These are phyloP conservation scores for Moringa oleifera DNA, from an alignment of 345 rosid species.

Conservation along the genomic window DNA sequence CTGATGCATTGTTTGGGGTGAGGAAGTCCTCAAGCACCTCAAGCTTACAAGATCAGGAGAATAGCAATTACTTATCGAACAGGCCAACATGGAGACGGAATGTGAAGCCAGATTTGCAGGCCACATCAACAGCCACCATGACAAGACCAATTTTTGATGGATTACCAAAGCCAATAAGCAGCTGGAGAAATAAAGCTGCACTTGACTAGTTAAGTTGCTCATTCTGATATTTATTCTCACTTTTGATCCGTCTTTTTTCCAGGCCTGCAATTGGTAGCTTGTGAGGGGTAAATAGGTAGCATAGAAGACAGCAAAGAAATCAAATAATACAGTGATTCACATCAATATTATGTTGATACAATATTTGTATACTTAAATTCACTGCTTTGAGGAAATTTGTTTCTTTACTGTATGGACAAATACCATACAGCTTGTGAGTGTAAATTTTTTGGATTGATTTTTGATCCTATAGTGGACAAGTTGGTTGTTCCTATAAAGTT, in stretches of 20 bases:
- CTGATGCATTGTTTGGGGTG: conserved; percentile 34
- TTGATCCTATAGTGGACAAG: too few relatives aligned
- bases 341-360: too few relatives aligned
- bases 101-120: conserved; percentile 58
- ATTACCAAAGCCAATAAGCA: conserved; percentile 62
- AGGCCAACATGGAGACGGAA: conserved; percentile 60
- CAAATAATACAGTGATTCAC: background rate
- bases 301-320: background rate
- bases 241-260: background rate
- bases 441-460: too few relatives aligned
- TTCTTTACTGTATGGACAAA: too few relatives aligned
- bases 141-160: conserved; percentile 73
- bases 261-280: background rate
- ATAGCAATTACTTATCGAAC: conserved; percentile 28
- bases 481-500: too few relatives aligned
- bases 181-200: conserved; percentile 68
- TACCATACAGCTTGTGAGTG: too few relatives aligned
- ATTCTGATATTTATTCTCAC: too few relatives aligned
- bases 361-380: too few relatives aligned
- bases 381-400: too few relatives aligned
- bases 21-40: conserved; percentile 82
- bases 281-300: background rate
- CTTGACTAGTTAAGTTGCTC: conserved; percentile 39
- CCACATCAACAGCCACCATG: conserved; percentile 35
- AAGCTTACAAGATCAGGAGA: conserved; percentile 54